Evolutionary conservation across 306 rosid genomes (phyloP), one percentile per base, ranked within the genome.

Genomic region (Cicer yamashitae): DNA sequence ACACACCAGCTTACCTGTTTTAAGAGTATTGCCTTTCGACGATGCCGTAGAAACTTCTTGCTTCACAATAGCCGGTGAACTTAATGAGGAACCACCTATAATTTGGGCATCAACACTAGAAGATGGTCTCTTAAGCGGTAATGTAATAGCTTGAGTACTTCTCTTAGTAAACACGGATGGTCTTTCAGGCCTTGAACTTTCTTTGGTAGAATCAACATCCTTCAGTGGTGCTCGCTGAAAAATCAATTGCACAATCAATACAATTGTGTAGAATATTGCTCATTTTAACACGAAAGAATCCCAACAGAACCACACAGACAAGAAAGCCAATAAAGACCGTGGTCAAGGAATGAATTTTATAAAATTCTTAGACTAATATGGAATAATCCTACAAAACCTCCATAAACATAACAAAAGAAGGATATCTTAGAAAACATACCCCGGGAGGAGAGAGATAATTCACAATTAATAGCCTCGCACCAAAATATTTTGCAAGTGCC

Each of bases 91-190:
- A 82, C 96, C 91, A 63, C 96, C 97, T 8, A 89, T 63, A 74
- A 92, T 92, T 65, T 94, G 93, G 71, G 96, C 99, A 84, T 92
- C 92, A 53, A 92, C 99, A 74, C 97, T 89, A 64, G 96, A 86
- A 61, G 93, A 68, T 38, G 96, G 99, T 86, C 87, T 94, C 91
- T 88, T 92, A 62, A 81, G 82, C 43, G 79, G 90, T 44, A 86
- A 62, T 46, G 88, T 75, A 45, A 84, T 69, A 82, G 82, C 76
- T 11, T 82, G 91, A 10, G 84, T 56, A 65, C 85, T 82, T 75
- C 98, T 87, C 81, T 96, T 89, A 5, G 86, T 62, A 77, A 96
- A 83, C 58, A 79, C 67, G 48, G 89, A 71, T 68, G 86, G 69
- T 53, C 85, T 86, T 67, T 94, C 99, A 52, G 89, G 79, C 88